Evolutionary conservation across 2,329 filamentous ascomycete species (phyloP).

Genomic region (Cryphonectria radicalis): DNA sequence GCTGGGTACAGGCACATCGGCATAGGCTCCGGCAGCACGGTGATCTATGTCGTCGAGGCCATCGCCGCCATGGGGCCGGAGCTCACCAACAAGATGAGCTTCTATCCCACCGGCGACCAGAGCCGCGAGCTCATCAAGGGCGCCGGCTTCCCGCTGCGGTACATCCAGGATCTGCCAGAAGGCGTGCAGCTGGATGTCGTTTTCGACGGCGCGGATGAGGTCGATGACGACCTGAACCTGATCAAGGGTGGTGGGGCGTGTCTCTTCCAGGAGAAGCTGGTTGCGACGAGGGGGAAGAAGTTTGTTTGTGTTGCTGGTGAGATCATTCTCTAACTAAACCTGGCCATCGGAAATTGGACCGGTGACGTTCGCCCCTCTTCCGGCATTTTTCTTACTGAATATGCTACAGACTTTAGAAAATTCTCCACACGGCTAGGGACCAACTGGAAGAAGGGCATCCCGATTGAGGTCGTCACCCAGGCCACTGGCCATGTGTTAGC

Average conservation of each 20-base stretch:
- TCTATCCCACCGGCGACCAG: constrained; percentile 91
- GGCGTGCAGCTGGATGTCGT: constrained; percentile 75
- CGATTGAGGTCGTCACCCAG: constrained; percentile 90
- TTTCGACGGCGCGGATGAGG: constrained; percentile 97
- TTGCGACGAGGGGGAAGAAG: constrained; percentile 80
- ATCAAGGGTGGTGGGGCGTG: constrained; percentile 99
- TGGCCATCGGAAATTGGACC: too few relatives aligned
- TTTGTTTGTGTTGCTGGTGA: constrained; percentile 85
- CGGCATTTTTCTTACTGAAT: background rate
- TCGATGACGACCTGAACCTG: constrained; percentile 91
- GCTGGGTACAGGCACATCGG: constrained; percentile 68
- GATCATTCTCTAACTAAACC: constrained; percentile 33
- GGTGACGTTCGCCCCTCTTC: background rate
- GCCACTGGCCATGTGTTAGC: constrained; percentile 77
- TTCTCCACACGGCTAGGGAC: constrained; percentile 74
- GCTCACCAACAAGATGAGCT: constrained; percentile 70
- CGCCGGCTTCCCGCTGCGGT: constrained; percentile 76
- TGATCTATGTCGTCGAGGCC: constrained; percentile 83
- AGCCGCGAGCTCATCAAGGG: constrained; percentile 83
- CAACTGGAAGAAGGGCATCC: constrained; percentile 80
- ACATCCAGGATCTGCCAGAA: constrained; percentile 72
- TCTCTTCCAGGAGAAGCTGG: constrained; percentile 95
- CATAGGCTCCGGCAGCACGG: constrained; percentile 81
- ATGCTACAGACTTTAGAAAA: constrained; percentile 79
- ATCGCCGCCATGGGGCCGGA: constrained; percentile 65